Percentiles rank a stretch among this genome's conserved stretches.
These are phyloP conservation scores for Biancaea sappan DNA, from an alignment of 306 rosid genomes.

Conservation along the genomic window DNA sequence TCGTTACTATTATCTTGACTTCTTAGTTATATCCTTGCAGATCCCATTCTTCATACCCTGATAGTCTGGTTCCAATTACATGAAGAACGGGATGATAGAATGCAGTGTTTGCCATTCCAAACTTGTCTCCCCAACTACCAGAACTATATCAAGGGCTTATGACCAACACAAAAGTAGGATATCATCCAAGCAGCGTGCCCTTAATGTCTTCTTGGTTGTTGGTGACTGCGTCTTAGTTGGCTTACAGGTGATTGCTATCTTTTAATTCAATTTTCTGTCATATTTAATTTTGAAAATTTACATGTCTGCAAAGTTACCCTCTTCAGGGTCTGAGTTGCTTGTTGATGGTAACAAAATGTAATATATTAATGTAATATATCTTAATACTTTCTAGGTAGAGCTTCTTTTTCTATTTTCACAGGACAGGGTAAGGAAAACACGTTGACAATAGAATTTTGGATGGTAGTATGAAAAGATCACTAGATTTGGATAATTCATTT, in stretches of 20 bases:
- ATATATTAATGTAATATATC: not conserved
- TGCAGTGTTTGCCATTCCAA: constrained; percentile 96
- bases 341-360: not conserved
- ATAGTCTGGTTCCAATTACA: constrained; percentile 39
- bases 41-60: constrained; percentile 48
- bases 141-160: constrained; percentile 81
- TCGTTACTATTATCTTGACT: not conserved
- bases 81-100: constrained; percentile 92
- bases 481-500: not conserved
- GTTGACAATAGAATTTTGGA: not conserved
- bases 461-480: not conserved
- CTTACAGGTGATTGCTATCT: constrained; percentile 68
- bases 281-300: not conserved
- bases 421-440: not conserved
- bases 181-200: constrained; percentile 81
- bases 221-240: constrained; percentile 98
- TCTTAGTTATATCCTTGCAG: constrained; percentile 36
- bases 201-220: constrained; percentile 82
- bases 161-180: constrained; percentile 80
- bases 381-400: not conserved
- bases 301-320: not conserved
- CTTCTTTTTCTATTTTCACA: not conserved
- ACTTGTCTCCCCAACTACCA: constrained; percentile 74
- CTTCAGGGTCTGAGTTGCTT: not conserved
- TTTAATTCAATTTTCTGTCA: constrained; percentile 5